phyloP scores from a whole-genome alignment of 1,139 yeast genomes.

The Lodderomyces pseudojiufengensis region DNA sequence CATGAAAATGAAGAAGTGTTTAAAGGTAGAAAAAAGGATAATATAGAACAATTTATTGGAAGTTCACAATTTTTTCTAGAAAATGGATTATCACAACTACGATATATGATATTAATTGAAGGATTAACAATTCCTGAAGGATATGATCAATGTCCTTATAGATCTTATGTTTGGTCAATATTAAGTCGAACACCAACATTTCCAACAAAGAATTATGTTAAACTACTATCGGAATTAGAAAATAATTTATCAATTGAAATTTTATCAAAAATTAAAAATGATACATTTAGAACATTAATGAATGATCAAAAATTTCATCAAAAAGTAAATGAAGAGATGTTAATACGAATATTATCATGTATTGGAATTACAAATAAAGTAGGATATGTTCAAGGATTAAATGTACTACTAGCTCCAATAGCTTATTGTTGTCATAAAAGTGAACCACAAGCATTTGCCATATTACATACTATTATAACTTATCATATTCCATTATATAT shows the following conservation, averaged over 20 bases:
- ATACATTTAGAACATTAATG: constrained; percentile 81
- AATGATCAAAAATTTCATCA: constrained; percentile 65
- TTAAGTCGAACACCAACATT: constrained; percentile 62
- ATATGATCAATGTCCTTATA: constrained; percentile 57
- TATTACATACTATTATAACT: constrained; percentile 57
- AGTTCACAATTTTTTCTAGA: constrained; percentile 61
- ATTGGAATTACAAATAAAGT: constrained; percentile 56
- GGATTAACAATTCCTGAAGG: constrained; percentile 59
- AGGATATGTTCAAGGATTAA: constrained; percentile 87
- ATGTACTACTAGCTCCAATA: constrained; percentile 82
- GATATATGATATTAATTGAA: constrained; percentile 75
- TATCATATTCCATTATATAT: constrained; percentile 74
- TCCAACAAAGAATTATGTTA: constrained; percentile 50
- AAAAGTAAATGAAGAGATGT: constrained; percentile 64
- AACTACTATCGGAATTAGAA: constrained; percentile 56
- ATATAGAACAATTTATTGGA: constrained; percentile 61
- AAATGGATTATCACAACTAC: constrained; percentile 70
- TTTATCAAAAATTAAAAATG: constrained; percentile 74
- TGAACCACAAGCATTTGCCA: constrained; percentile 82
- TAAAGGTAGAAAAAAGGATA: constrained; percentile 54
- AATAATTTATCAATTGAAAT: constrained; percentile 39
- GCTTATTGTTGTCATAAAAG: constrained; percentile 66
- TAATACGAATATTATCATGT: constrained; percentile 70
- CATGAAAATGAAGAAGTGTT: neutral
- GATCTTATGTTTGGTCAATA: constrained; percentile 82